Base-by-base conservation (phyloP, 306 rosid species). In the Malus asiatica region DNA sequence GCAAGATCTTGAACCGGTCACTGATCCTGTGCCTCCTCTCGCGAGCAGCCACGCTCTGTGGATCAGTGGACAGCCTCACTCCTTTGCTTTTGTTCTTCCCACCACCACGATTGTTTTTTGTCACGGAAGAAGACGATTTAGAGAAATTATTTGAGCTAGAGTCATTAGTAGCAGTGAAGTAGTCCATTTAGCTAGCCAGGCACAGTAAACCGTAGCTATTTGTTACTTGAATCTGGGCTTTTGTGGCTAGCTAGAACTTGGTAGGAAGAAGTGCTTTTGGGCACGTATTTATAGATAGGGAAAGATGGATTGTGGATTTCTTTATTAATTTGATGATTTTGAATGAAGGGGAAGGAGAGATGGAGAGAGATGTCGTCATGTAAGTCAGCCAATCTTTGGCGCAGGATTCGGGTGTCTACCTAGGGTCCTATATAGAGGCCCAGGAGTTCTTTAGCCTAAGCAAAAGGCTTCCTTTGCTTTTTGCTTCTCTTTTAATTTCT, bases 1-100 rank as follows among this genome's bases (percentile, higher is more conserved):
- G 94, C 73, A 94, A 73, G 80, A 88, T 90, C 93, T 94, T 94
- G 85, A 94, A 94, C 75, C 97, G 66, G 45, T 91, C 95, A 77
- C 97, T 91, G 83, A 94, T 94, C 38, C 98, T 69, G 59, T 94
- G 98, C 79, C 98, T 80, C 71, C 98, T 78, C 73, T 91, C 95
- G 30, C 98, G 81, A 1, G 98, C 98, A 1, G 98, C 98, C 69
- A 94, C 93, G 76, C 98, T 91, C 46, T 94, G 98, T 16, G 98
- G 97, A 68, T 94, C 97, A 3, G 95, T 94, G 0, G 98, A 94
- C 11, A 94, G 96, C 83, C 79, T 90, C 89, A 87, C 82, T 8
- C 80, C 83, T 32, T 76, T 86, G 76, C 38, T 78, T 62, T 83
- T 81, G 65, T 58, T 84, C 85, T 68, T 64, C 64, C 62, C 29